A percentile compares a stretch with the other conserved stretches of the same genome.
phyloP scores from a whole-genome alignment of 306 rosid genomes.

The Mimosa pudica region DNA sequence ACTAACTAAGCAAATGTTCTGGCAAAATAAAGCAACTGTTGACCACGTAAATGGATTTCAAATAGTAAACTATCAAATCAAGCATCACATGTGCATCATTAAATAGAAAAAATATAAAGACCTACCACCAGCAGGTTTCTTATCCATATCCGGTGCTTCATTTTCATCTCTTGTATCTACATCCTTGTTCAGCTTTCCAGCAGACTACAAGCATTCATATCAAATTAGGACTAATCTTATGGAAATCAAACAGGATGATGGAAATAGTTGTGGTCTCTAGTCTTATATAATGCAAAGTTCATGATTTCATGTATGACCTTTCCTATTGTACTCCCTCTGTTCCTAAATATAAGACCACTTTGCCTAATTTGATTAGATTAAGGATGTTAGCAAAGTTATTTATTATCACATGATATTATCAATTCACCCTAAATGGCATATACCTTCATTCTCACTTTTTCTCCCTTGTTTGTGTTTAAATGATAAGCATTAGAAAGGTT shows the following conservation, averaged over 20 bases:
- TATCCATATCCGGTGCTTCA: slow-evolving; percentile 46
- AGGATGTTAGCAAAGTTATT: no score
- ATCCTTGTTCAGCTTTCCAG: slow-evolving; percentile 72
- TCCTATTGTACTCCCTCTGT: not conserved
- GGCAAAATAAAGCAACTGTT: not conserved
- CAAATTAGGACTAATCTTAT: slow-evolving; percentile 19
- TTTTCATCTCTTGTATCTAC: slow-evolving; percentile 48
- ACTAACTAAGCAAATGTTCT: not conserved
- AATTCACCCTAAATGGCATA: no score
- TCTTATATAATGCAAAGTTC: slow-evolving; percentile 8
- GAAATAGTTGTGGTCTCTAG: slow-evolving; percentile 19
- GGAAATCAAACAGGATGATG: slow-evolving; percentile 20
- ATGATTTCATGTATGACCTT: slow-evolving; percentile 11
- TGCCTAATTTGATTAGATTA: no score
- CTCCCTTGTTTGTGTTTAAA: no score
- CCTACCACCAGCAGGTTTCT: slow-evolving; percentile 54
- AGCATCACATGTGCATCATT: not conserved
- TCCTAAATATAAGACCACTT: no score
- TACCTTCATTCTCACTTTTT: no score
- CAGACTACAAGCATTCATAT: slow-evolving; percentile 63
- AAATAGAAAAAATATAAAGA: slow-evolving; percentile 33
- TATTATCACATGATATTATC: no score
- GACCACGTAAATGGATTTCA: slow-evolving; percentile 14
- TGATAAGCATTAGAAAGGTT: no score
- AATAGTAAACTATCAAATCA: slow-evolving; percentile 7